Evolutionary conservation across 345 rosid genomes (phyloP).

Genomic region (Salix brachista): DNA sequence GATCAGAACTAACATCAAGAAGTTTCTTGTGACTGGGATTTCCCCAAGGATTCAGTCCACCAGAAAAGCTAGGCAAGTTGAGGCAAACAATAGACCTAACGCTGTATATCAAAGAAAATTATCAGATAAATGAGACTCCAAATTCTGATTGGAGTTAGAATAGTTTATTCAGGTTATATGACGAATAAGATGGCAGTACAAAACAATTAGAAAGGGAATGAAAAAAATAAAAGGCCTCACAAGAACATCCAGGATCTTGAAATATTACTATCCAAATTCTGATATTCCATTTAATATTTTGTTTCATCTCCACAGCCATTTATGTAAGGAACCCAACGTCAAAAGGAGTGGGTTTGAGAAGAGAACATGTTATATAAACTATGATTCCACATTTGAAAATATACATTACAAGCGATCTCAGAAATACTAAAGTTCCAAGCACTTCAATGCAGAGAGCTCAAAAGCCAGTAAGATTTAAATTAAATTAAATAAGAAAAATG

Average conservation of each 20-base stretch:
- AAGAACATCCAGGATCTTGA: too few relatives aligned
- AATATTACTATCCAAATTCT: background rate
- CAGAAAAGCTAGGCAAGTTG: slow-evolving; percentile 75
- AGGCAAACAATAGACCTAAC: slow-evolving; percentile 70
- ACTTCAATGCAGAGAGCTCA: background rate
- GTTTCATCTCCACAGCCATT: background rate
- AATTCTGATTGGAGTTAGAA: background rate
- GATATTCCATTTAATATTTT: background rate
- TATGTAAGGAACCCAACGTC: too few relatives aligned
- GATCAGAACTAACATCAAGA: slow-evolving; percentile 35
- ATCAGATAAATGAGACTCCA: background rate
- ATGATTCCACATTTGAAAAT: background rate
- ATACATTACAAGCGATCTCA: background rate
- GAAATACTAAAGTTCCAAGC: background rate
- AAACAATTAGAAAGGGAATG: background rate
- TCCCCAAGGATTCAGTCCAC: slow-evolving; percentile 79
- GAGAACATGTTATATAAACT: background rate
- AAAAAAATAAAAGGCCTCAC: background rate
- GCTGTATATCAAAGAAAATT: slow-evolving; percentile 33
- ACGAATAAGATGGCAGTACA: background rate
- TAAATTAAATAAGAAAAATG: background rate
- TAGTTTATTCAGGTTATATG: background rate
- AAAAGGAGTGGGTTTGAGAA: background rate
- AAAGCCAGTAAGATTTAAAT: background rate
- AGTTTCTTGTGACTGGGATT: slow-evolving; percentile 46